Evolutionary conservation across 768 basidiomycete species (phyloP), one percentile per base, ranked within the genome.

Genomic region (Xerocomus potaroensis): DNA sequence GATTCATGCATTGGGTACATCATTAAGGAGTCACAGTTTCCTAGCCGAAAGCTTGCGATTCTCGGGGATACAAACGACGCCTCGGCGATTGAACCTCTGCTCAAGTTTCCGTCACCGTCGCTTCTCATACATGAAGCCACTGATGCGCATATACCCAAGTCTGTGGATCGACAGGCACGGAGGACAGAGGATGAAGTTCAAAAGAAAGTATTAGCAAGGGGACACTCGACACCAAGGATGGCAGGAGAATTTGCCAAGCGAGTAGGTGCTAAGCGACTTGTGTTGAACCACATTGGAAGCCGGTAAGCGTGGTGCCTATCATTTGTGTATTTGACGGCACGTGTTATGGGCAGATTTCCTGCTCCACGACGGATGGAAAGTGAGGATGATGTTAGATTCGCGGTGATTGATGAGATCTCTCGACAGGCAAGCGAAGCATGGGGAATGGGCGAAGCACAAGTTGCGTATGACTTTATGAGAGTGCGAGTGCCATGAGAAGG

Each of bases 71-170:
- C 87, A 1, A 78, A 68, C 51, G 82, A 91, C 57, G 74, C 83
- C 0, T 74, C 76, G 22, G 57, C 70, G 1, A 76, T 87, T 41
- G 65, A 75, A n/a, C 79, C 79, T 9, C 74, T 88, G 19, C 78
- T 77, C 62, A 55, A 55, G 36, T 59, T 66, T 22, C 71, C 78
- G 37, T 59, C 74, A 4, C 74, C 77, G 19, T 78, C 82, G 23
- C 71, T 92, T n/a, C 73, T 92, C 16, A 72, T 92, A n/a, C 91
- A 93, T 63, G 91, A 93, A 66, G 80, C 84, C 1, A 91, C 87
- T 2, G 89, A 92, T 58, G 81, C 84, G 0, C 76, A 74, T 53
- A 78, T 93, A 30, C 81, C 85, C 0, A 59, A 49, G 2, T 56
- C 70, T 39, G 73, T 85, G 45, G 81, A 83, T 60, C 66, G 70